Evolutionary conservation across 1,284 basidiomycete species (phyloP).

Genomic region (Xerocomus minutiporus): DNA sequence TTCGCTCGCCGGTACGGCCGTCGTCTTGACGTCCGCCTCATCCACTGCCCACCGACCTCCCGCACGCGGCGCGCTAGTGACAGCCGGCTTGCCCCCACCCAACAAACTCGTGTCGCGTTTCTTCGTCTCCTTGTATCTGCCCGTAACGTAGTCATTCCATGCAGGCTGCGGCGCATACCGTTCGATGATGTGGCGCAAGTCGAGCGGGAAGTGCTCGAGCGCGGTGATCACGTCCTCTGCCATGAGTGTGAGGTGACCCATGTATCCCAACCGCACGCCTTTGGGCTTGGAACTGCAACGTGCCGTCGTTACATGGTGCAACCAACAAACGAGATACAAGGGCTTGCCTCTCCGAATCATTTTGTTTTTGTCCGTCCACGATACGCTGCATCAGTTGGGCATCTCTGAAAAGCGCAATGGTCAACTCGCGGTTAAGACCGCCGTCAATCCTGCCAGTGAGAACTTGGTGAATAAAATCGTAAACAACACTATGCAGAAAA

Average conservation of each 20-base stretch:
- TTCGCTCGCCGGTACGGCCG: conserved; percentile 25
- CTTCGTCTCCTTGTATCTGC: conserved; percentile 82
- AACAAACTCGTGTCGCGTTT: conserved; percentile 73
- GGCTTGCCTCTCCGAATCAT: conserved; percentile 68
- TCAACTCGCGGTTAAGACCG: conserved; percentile 77
- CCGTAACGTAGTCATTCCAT: conserved; percentile 86
- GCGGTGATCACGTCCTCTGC: conserved; percentile 86
- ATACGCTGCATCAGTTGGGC: conserved; percentile 77
- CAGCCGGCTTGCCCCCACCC: conserved; percentile 76
- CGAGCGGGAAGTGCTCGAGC: conserved; percentile 80
- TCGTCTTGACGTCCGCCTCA: conserved; percentile 51
- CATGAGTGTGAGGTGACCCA: conserved; percentile 95
- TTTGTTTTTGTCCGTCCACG: conserved; percentile 76
- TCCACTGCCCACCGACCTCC: conserved; percentile 64
- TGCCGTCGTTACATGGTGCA: conserved; percentile 8
- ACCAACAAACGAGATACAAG: conserved; percentile 3
- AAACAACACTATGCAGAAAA: conserved; percentile 95
- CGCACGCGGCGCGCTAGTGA: conserved; percentile 36
- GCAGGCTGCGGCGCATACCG: conserved; percentile 70
- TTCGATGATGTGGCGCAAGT: conserved; percentile 63
- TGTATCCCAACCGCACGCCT: conserved; percentile 83
- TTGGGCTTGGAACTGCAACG: conserved; percentile 54
- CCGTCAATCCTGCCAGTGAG: conserved; percentile 80
- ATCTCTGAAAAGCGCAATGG: conserved; percentile 76
- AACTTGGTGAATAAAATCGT: conserved; percentile 95